Evolutionary conservation across 371 early-diverging fungal species (phyloP).

Genomic region (Mucor mucedo): DNA sequence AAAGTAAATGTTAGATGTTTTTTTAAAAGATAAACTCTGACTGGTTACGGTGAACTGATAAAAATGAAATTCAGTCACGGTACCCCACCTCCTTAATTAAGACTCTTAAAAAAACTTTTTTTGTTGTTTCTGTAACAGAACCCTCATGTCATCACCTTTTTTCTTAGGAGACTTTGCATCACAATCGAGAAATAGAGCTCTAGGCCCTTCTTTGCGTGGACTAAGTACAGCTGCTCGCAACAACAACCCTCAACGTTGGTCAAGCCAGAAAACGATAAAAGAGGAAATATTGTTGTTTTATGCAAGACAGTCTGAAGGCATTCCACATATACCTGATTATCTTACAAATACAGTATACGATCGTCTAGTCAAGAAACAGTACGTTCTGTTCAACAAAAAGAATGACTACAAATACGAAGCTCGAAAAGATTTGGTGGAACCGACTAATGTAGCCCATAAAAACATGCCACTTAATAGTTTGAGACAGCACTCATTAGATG

Average conservation of each 20-base stretch:
- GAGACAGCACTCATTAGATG: neutral
- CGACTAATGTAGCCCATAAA: neutral
- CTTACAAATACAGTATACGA: slow-evolving; percentile 41
- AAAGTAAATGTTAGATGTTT: no score
- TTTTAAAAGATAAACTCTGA: no score
- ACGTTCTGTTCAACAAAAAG: slow-evolving; percentile 14
- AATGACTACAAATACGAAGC: no score
- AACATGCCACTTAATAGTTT: neutral
- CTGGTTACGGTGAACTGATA: no score
- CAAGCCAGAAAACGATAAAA: slow-evolving; percentile 16
- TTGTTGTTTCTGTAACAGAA: neutral
- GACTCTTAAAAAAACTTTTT: neutral
- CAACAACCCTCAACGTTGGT: slow-evolving; percentile 6
- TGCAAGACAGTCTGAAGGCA: slow-evolving; percentile 24
- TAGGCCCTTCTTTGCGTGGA: neutral
- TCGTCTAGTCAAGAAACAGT: slow-evolving; percentile 33
- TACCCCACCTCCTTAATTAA: neutral
- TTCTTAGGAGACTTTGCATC: slow-evolving; percentile 5
- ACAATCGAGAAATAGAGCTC: neutral
- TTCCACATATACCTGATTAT: slow-evolving; percentile 37
- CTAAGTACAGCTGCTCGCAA: slow-evolving; percentile 12
- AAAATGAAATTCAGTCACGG: neutral
- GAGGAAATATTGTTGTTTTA: slow-evolving; percentile 25
- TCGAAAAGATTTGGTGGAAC: neutral
- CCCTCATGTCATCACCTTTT: slow-evolving; percentile 7